Evolutionary conservation across 306 rosid genomes (phyloP).

Genomic region (Carpinus viminea): DNA sequence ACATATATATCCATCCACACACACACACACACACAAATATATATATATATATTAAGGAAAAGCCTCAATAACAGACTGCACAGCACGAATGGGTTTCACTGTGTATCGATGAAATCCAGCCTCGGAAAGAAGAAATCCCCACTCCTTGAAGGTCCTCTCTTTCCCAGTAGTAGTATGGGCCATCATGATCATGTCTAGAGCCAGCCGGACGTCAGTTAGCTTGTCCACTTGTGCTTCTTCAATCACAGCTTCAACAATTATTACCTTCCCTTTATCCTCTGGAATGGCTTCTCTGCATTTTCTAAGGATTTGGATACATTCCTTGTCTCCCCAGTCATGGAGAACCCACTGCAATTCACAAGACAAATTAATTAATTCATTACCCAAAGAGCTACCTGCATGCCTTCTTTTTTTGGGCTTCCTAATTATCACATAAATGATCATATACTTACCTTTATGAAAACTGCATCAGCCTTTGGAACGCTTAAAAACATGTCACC

Average conservation of each 20-base stretch:
- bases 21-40: too few relatives aligned
- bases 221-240: conserved; percentile 28
- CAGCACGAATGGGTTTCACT: conserved; percentile 35
- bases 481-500: conserved; percentile 68
- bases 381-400: not conserved
- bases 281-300: conserved; percentile 53
- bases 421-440: not conserved
- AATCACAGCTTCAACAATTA: conserved; percentile 51
- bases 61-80: conserved; percentile 49
- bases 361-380: not conserved
- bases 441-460: conserved; percentile 44
- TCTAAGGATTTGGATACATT: conserved; percentile 57
- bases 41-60: conserved; percentile 23
- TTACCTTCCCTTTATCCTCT: conserved; percentile 53
- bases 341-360: conserved; percentile 42
- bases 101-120: conserved; percentile 52
- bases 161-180: conserved; percentile 56
- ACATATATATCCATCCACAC: too few relatives aligned
- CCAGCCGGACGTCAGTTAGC: conserved; percentile 42
- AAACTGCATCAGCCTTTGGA: conserved; percentile 71
- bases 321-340: conserved; percentile 63
- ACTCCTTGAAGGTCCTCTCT: conserved; percentile 54
- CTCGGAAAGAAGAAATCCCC: conserved; percentile 50
- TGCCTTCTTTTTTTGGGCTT: too few relatives aligned
- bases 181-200: conserved; percentile 66